phyloP scores from a whole-genome alignment of 768 basidiomycete species.

The Infundibulicybe gibba region DNA sequence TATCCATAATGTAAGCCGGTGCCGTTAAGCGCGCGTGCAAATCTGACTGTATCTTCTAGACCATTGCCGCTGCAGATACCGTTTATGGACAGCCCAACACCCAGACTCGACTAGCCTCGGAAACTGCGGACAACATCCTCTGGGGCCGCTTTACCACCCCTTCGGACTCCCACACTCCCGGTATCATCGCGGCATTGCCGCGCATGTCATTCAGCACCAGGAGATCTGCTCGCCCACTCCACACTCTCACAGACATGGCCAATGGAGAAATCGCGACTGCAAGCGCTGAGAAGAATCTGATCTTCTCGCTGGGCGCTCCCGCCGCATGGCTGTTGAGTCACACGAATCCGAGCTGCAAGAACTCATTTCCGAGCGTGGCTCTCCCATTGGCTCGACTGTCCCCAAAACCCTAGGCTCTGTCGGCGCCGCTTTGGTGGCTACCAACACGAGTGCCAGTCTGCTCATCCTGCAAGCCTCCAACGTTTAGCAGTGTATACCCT shows the following conservation, averaged over 20 bases:
- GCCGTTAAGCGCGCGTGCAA: conserved; percentile 1
- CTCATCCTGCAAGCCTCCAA: conserved; percentile 44
- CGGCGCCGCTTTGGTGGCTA: conserved; percentile 62
- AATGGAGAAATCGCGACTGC: conserved; percentile 21
- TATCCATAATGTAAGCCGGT: conserved; percentile 27
- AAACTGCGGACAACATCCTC: conserved; percentile 76
- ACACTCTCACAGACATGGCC: conserved; percentile 45
- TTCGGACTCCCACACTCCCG: conserved; percentile 18
- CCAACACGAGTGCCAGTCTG: conserved; percentile 44
- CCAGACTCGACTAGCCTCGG: conserved; percentile 65
- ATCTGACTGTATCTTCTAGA: conserved; percentile 23
- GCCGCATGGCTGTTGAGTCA: conserved; percentile 59
- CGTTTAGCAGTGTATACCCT: too few relatives aligned
- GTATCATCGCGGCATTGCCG: conserved; percentile 40
- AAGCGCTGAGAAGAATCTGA: conserved; percentile 38
- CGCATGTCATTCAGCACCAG: conserved; percentile 60
- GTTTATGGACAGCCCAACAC: conserved; percentile 66
- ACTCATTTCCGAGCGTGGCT: conserved; percentile 36
- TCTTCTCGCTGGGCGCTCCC: conserved; percentile 74
- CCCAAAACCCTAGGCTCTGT: conserved; percentile 76
- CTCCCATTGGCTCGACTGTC: conserved; percentile 50
- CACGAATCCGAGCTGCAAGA: conserved; percentile 56
- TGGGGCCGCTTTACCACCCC: conserved; percentile 63
- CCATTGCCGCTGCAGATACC: conserved; percentile 58
- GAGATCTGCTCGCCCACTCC: conserved; percentile 52